phyloP scores from a whole-genome alignment of 202 grass and related monocot species.

The Zoysia matrella region DNA sequence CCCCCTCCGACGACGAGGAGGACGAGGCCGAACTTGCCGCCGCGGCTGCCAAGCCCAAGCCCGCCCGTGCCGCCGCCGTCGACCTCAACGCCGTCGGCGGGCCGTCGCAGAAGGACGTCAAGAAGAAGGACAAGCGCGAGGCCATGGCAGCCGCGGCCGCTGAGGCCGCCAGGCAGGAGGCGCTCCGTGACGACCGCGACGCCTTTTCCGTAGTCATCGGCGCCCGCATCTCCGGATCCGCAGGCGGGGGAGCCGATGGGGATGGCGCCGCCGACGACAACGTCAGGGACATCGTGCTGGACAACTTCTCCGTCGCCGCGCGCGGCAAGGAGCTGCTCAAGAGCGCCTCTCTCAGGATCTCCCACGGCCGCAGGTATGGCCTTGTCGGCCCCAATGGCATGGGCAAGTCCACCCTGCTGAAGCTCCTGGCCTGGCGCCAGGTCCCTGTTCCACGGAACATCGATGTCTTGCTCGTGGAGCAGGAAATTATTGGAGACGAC shows the following conservation, averaged over 20 bases:
- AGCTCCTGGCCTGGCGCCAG: constrained; percentile 52
- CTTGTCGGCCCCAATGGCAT: constrained; percentile 56
- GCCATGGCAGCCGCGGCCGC: constrained; percentile 31
- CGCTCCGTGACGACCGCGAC: background rate
- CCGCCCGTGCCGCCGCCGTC: background rate
- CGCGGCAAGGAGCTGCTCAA: constrained; percentile 38
- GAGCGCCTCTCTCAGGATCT: constrained; percentile 48
- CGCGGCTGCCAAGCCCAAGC: constrained; percentile 20
- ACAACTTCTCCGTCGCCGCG: constrained; percentile 8
- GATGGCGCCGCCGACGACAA: background rate
- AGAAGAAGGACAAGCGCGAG: constrained; percentile 51
- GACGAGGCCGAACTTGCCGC: constrained; percentile 1
- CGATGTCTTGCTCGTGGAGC: constrained; percentile 52
- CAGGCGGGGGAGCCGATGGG: too few relatives aligned
- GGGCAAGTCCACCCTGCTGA: constrained; percentile 60
- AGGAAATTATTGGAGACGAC: constrained; percentile 35
- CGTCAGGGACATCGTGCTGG: background rate
- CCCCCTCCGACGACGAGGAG: constrained; percentile 52
- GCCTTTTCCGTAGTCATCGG: constrained; percentile 6
- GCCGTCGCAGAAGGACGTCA: constrained; percentile 49
- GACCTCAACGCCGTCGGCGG: constrained; percentile 13
- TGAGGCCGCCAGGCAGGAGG: background rate
- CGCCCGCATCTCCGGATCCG: background rate
- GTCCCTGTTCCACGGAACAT: constrained; percentile 51
- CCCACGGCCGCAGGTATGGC: constrained; percentile 46